phyloP scores from a whole-genome alignment of 2,329 filamentous ascomycete genomes.

The Pochonia chlamydosporia region DNA sequence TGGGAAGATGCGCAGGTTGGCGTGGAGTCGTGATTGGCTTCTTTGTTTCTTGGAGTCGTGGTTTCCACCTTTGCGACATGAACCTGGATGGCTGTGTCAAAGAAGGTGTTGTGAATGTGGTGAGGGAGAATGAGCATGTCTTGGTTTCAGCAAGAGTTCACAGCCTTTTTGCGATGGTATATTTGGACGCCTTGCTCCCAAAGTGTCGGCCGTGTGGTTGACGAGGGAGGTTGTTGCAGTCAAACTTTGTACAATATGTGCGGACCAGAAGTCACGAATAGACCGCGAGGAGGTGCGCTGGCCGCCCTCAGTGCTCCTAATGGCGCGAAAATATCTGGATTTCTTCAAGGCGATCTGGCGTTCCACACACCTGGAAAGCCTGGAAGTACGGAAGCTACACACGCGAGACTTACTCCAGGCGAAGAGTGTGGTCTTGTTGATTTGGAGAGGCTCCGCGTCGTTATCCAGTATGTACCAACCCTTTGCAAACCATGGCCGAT shows the following conservation, averaged over 20 bases:
- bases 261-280: slow-evolving; percentile 33
- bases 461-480: slow-evolving; percentile 37
- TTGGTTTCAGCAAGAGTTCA: background rate
- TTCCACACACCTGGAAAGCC: slow-evolving; percentile 38
- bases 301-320: slow-evolving; percentile 32
- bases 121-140: slow-evolving; percentile 7
- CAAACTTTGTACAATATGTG: slow-evolving; percentile 42
- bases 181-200: too few species aligned
- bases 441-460: slow-evolving; percentile 26
- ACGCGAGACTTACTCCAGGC: slow-evolving; percentile 33
- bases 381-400: slow-evolving; percentile 31
- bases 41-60: background rate
- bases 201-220: too few species aligned
- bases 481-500: background rate
- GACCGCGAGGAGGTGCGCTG: slow-evolving; percentile 39
- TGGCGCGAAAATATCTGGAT: background rate
- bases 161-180: background rate
- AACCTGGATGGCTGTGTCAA: slow-evolving; percentile 3
- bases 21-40: slow-evolving; percentile 22
- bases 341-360: slow-evolving; percentile 30
- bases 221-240: too few species aligned
- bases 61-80: background rate
- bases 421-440: slow-evolving; percentile 11
- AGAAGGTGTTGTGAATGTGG: background rate
- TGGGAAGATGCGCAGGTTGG: slow-evolving; percentile 15